Base-by-base conservation (phyloP, 768 basidiomycete species). In the Collybia nuda region DNA sequence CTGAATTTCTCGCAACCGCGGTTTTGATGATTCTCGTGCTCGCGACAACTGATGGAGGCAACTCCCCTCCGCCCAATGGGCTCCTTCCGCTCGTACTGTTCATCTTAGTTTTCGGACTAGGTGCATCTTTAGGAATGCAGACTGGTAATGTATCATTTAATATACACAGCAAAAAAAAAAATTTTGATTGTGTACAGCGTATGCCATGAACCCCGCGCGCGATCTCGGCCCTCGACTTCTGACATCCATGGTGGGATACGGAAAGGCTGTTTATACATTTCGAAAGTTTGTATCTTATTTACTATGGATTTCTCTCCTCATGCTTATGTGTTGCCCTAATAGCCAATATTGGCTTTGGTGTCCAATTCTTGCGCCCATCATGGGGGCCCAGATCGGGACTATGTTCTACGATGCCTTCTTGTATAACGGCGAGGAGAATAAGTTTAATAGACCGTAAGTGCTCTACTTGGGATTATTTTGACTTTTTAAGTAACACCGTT, bases 261-360 rank as follows among this genome's bases (percentile, higher is more conserved):
- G 86, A 26, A 72, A 64, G 32, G 62, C 66, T 45, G 71, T 76
- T 7, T 76, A 65, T 51, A 69, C 65, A 9, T 76, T 69, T 54
- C 61, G 74, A 55, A 71, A 68, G 73, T 80, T 64, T 40, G 79
- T 65, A 63, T 56, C 12, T 32, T 9, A 11, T 32, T 11, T 32
- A 9, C 32, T 32, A 11, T 11, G 9, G 32, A 9, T 32, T 6
- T 11, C 7, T 32, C 7, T 32, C 12, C 14, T 14, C 32, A 32
- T 32, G 12, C 32, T 32, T 4, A 32, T 11, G 9, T 14, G 14
- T 32, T 11, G 12, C 3, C 32, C 9, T 14, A 11, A 32, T 45
- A 79, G 75, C 56, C 85, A 89, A 59, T 89, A 87, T 59, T 88
- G 86, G 88, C 51, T 90, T 36, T 89, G 86, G 86, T 81, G 80